Evolutionary conservation across 495 filamentous ascomycete species (phyloP).

Genomic region (Sordaria brevicollis): DNA sequence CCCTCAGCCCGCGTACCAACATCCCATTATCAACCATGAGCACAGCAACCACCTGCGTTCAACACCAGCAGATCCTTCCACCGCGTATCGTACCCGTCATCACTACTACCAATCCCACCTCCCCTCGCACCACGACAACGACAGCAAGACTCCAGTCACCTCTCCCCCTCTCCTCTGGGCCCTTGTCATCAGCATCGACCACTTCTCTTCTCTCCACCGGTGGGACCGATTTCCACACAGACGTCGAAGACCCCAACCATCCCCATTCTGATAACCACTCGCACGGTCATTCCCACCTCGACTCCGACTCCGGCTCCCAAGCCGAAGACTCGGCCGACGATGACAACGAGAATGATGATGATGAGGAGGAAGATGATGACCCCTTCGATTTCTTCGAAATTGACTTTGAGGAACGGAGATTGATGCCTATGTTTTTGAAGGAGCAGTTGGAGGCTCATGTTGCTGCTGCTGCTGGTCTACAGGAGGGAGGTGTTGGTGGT

Average conservation of each 20-base stretch:
- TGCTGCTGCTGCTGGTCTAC: not conserved
- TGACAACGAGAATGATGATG: not conserved
- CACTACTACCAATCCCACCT: not conserved
- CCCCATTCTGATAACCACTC: too few relatives aligned
- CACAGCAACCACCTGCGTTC: not conserved
- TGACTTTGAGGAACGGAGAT: conserved; percentile 6
- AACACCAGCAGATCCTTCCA: not conserved
- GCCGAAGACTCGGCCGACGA: not conserved
- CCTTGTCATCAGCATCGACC: not conserved
- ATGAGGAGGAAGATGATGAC: conserved; percentile 1
- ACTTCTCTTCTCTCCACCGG: not conserved
- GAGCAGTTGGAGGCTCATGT: not conserved
- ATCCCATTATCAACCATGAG: not conserved
- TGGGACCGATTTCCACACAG: not conserved
- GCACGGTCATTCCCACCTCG: too few relatives aligned
- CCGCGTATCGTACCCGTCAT: not conserved
- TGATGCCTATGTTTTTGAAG: conserved; percentile 11
- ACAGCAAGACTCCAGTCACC: not conserved
- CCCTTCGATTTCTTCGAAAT: not conserved
- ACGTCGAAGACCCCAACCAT: too few relatives aligned
- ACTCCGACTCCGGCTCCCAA: not conserved
- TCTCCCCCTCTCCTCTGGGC: not conserved
- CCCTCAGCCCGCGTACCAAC: not conserved
- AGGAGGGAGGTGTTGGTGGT: not conserved
- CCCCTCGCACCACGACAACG: not conserved